phyloP scores from a whole-genome alignment of 2,329 filamentous ascomycete genomes.

The Sporothrix sp. region DNA sequence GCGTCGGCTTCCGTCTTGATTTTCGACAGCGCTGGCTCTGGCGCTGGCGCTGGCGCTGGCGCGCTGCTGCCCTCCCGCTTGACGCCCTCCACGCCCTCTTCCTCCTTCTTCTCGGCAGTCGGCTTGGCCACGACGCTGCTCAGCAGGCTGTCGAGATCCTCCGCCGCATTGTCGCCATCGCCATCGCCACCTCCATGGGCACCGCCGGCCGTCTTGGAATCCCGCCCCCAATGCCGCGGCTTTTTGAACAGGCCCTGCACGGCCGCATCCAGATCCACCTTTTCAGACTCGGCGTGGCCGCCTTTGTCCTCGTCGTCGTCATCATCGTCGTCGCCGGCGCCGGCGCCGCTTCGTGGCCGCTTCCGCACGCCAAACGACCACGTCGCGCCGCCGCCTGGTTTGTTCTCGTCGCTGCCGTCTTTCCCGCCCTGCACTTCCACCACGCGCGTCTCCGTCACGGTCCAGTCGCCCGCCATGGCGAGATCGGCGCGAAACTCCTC shows the following conservation, averaged over 20 bases:
- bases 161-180: too few relatives aligned
- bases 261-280: slow-evolving; percentile 48
- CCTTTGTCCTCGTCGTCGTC: slow-evolving; percentile 37
- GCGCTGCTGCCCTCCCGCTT: too few relatives aligned
- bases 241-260: slow-evolving; percentile 52
- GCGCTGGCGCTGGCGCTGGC: too few relatives aligned
- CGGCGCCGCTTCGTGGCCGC: slow-evolving; percentile 3
- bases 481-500: slow-evolving; percentile 68
- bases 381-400: not conserved
- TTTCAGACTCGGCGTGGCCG: slow-evolving; percentile 51
- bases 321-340: slow-evolving; percentile 25
- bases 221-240: slow-evolving; percentile 44
- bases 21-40: too few relatives aligned
- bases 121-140: slow-evolving; percentile 27
- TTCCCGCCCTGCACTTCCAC: slow-evolving; percentile 33
- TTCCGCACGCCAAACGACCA: slow-evolving; percentile 15
- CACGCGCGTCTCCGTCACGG: slow-evolving; percentile 55
- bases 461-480: slow-evolving; percentile 86
- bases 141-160: slow-evolving; percentile 53
- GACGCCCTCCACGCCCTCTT: slow-evolving; percentile 17
- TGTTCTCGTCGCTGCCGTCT: not conserved
- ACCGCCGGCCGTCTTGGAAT: slow-evolving; percentile 38
- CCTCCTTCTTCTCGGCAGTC: slow-evolving; percentile 19
- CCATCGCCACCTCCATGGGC: slow-evolving; percentile 18
- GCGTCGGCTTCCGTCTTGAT: not conserved